Evolutionary conservation across 768 basidiomycete species (phyloP).

Genomic region (Bullera alba): DNA sequence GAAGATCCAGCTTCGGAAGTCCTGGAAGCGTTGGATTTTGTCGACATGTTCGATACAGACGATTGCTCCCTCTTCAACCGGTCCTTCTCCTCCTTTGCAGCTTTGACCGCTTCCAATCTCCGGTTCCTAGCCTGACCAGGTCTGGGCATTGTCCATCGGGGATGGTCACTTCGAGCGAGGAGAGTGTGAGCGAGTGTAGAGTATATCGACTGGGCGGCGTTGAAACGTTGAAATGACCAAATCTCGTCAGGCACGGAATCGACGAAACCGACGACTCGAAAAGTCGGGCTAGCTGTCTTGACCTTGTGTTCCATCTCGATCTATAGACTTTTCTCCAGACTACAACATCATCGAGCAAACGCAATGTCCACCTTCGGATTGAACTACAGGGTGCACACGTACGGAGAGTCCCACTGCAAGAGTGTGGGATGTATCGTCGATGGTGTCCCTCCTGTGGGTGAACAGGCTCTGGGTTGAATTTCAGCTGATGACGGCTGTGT

Average conservation of each 20-base stretch:
- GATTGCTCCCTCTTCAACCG: no score
- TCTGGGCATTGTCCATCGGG: background rate
- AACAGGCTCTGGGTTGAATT: background rate
- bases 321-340: background rate
- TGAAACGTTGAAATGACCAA: background rate
- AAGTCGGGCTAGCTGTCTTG: background rate
- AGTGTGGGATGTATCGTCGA: constrained; percentile 97
- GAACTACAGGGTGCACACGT: constrained; percentile 90
- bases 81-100: no score
- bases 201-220: background rate
- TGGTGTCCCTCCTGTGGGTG: constrained; percentile 84
- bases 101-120: background rate
- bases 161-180: background rate
- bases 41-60: no score
- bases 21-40: no score
- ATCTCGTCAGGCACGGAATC: background rate
- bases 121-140: background rate
- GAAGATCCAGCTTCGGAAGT: background rate
- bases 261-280: no score
- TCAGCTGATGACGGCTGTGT: constrained; percentile 10
- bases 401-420: constrained; percentile 93
- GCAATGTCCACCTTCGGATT: constrained; percentile 88
- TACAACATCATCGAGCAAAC: background rate
- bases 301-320: background rate
- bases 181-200: background rate